These are phyloP conservation scores for Cystobasidium pallidum DNA, from an alignment of 1,284 basidiomycete genomes.

Conservation along the genomic window DNA sequence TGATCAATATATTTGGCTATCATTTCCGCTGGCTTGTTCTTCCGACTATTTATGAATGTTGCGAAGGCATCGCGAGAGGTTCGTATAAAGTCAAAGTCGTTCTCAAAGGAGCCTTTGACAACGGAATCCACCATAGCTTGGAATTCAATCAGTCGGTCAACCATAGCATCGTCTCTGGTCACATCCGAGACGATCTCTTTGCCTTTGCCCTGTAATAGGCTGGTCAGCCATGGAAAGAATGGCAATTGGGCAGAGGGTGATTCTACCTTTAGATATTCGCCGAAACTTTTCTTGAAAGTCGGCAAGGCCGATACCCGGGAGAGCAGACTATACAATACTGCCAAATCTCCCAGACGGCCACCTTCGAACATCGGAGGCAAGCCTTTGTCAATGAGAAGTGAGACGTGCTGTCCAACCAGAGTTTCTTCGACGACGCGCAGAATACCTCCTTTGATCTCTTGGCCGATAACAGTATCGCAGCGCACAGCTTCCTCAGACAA, in stretches of 20 bases:
- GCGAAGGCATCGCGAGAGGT: conserved; percentile 71
- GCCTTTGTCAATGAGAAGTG: conserved; percentile 48
- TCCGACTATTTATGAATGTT: conserved; percentile 76
- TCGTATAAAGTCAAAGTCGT: conserved; percentile 55
- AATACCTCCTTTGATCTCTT: conserved; percentile 42
- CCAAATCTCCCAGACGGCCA: conserved; percentile 61
- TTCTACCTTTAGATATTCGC: conserved; percentile 28
- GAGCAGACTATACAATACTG: conserved; percentile 34
- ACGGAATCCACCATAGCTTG: conserved; percentile 67
- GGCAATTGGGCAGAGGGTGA: background rate
- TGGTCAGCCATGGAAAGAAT: background rate
- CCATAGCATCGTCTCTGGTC: conserved; percentile 71
- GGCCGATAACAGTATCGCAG: conserved; percentile 61
- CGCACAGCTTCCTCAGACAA: conserved; percentile 66
- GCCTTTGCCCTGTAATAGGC: conserved; percentile 46
- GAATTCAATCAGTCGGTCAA: conserved; percentile 71
- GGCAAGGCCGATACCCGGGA: conserved; percentile 18
- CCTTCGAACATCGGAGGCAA: conserved; percentile 54
- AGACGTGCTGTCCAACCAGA: conserved; percentile 48
- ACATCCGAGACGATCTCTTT: conserved; percentile 65
- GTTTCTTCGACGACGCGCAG: conserved; percentile 47
- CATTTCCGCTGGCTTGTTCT: conserved; percentile 89
- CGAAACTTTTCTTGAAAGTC: conserved; percentile 12
- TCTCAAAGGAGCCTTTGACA: conserved; percentile 62
- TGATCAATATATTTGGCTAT: conserved; percentile 84